phyloP scores from a whole-genome alignment of 148 eudicot species.

The Polygonum aviculare region DNA sequence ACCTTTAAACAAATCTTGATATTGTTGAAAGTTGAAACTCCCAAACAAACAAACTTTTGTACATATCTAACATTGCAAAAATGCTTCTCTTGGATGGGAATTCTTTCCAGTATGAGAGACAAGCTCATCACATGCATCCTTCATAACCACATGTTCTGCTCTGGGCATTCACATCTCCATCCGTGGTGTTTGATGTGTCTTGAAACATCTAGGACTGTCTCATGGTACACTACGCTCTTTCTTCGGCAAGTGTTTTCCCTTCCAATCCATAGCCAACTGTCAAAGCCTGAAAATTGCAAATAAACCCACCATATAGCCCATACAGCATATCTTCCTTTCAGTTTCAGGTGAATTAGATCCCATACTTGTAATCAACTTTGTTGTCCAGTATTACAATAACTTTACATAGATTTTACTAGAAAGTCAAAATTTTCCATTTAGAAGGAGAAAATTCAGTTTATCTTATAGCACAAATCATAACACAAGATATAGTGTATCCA shows the following conservation, averaged over 20 bases:
- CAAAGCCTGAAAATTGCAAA: constrained; percentile 21
- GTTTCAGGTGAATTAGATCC: too few species aligned
- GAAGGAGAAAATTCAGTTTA: background rate
- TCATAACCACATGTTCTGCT: constrained; percentile 33
- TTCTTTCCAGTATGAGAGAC: constrained; percentile 28
- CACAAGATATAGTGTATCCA: background rate
- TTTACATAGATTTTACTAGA: background rate
- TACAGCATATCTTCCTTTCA: constrained; percentile 25
- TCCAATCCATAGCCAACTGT: constrained; percentile 27
- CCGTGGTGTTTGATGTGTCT: constrained; percentile 46
- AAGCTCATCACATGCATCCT: constrained; percentile 29
- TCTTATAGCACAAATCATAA: background rate
- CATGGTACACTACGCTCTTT: constrained; percentile 42
- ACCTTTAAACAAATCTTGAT: background rate
- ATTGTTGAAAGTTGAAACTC: background rate
- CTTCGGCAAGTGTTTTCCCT: constrained; percentile 38
- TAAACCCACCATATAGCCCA: constrained; percentile 23
- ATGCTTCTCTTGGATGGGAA: constrained; percentile 34
- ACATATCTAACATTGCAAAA: background rate
- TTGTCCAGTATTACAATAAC: background rate
- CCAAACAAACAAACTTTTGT: background rate
- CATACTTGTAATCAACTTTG: background rate
- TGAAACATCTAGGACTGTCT: constrained; percentile 40
- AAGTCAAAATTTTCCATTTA: background rate
- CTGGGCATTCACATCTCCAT: constrained; percentile 28